Evolutionary conservation across 176 grass and related monocot species (phyloP), one percentile per base, ranked within the genome.

Genomic region (Triticum turgidum): DNA sequence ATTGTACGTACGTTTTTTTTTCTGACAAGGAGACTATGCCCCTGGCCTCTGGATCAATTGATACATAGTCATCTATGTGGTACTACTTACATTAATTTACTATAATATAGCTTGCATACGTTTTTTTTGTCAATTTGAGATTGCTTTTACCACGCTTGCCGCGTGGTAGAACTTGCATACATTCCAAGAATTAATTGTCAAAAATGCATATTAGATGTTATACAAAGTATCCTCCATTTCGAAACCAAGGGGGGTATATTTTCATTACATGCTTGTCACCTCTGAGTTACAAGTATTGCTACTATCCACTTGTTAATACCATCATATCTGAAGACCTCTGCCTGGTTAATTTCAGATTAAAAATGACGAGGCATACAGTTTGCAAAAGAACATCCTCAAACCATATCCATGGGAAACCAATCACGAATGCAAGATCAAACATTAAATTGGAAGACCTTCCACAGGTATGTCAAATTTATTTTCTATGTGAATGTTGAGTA

Each of bases 371-470:
- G 32, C 32, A 21, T 38, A 20, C 34, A 70, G 9, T 70, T 20
- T 35, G 30, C 33, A 17, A 38, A 38, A 70, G 2, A 39, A 70
- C 32, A 70, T 20, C 34, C 32, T 20, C 32, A 70, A 35, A 78
- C 30, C 51, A n/a, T 35, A 58, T 33, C 73, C 44, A 4, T 9
- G 73, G 24, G 22, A 52, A 76, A 76, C 24, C 22, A 76, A 54
- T 54, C 51, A 54, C 51, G 24, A 52, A 52, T 29, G 25, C 1
- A 76, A 76, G 42, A 21, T 18, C 22, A 52, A 51, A 29, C 3
- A 24, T 74, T 27, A 49, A 47, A 47, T 42, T 75, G 39, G 72
- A 51, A 29, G 72, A 75, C 72, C 42, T 75, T 75, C 72, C 72
- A 75, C 38, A 14, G 42, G 22, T 75, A 75, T 58, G 27, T 21